Percentiles rank a stretch among this genome's conserved stretches.
Conservation (phyloP, 83 land plant species). For the Larix sibirica region DNA sequence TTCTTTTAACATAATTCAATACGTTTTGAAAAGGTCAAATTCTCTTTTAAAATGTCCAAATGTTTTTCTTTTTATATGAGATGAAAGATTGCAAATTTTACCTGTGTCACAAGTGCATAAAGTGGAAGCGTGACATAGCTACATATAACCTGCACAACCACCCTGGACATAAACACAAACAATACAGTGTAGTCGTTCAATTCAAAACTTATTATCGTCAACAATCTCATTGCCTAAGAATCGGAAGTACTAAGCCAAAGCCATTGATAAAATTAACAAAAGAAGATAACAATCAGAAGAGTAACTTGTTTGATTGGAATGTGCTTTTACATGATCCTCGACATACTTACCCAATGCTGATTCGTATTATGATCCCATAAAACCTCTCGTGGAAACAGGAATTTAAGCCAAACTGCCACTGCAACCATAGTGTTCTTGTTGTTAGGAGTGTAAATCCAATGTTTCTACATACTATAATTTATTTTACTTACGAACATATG, state of each 20-base stretch:
- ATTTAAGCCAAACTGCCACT: conserved; percentile 37
- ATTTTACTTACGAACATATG: background rate
- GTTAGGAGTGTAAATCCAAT: background rate
- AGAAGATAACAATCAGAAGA: background rate
- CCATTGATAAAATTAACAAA: background rate
- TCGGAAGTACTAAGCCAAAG: no score
- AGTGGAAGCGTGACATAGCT: conserved; percentile 48
- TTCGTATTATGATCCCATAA: conserved; percentile 20
- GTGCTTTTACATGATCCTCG: background rate
- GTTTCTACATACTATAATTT: no score
- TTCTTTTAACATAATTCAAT: background rate
- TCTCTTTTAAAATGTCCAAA: no score
- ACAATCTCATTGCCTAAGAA: background rate
- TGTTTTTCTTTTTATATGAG: no score
- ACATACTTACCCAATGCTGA: conserved; percentile 18
- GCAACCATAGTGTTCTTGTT: background rate
- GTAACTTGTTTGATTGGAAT: background rate
- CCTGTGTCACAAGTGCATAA: conserved; percentile 53
- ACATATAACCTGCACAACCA: conserved; percentile 25
- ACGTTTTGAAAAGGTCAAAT: background rate
- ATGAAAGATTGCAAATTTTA: background rate
- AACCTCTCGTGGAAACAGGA: conserved; percentile 38
- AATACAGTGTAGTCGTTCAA: conserved; percentile 6
- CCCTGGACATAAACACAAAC: conserved; percentile 21
- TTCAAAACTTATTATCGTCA: background rate